Percentiles rank a stretch among this genome's conserved stretches.
Conservation (phyloP, 2,329 filamentous ascomycete genomes). For the Fusarium lyarnte region DNA sequence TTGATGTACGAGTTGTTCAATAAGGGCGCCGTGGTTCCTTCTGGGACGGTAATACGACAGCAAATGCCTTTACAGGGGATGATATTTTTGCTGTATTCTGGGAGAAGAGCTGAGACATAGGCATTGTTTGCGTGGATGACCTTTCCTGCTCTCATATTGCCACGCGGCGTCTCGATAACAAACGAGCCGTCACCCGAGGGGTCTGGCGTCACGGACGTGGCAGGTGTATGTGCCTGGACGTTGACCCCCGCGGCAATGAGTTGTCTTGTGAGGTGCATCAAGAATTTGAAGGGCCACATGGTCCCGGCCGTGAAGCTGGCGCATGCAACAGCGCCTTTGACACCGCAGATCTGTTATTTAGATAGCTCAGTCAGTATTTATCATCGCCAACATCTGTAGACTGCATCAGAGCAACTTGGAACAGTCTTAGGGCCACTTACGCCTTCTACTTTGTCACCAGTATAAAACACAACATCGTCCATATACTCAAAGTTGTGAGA, state of each 20-base stretch:
- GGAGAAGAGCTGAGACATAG: constrained; percentile 70
- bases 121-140: constrained; percentile 74
- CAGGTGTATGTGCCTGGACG: not conserved
- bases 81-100: constrained; percentile 67
- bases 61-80: constrained; percentile 66
- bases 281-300: constrained; percentile 15
- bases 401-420: not conserved
- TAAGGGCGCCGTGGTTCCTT: not conserved
- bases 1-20: not conserved
- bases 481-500: constrained; percentile 2
- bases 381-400: accelerated
- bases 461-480: constrained; percentile 8
- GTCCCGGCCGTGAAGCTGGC: not conserved
- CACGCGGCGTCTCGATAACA: constrained; percentile 41
- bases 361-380: not conserved
- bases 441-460: not conserved
- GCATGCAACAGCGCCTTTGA: constrained; percentile 3
- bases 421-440: not conserved
- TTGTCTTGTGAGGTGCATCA: constrained; percentile 49
- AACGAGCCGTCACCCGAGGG: not conserved
- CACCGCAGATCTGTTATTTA: not conserved
- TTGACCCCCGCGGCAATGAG: not conserved
- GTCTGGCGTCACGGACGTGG: not conserved
- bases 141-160: constrained; percentile 60
- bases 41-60: not conserved